phyloP scores from a whole-genome alignment of 2,329 filamentous ascomycete species.

The Neopestalotiopsis sp. region DNA sequence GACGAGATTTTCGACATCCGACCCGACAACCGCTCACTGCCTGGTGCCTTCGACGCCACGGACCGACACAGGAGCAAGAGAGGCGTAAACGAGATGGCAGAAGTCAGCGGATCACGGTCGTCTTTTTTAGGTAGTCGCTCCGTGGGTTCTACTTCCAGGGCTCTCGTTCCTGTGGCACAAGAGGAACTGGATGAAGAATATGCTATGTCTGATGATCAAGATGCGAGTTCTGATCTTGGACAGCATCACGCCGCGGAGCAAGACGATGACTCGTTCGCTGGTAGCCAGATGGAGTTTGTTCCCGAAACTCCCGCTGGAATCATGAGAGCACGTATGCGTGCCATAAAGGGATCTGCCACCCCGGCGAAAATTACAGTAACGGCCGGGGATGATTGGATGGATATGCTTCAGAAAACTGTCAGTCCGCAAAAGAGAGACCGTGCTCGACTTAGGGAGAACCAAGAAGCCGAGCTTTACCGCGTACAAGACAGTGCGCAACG shows the following conservation, averaged over 20 bases:
- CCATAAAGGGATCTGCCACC: conserved; percentile 63
- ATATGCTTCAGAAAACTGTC: conserved; percentile 91
- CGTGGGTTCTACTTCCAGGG: conserved; percentile 76
- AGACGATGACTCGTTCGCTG: conserved; percentile 60
- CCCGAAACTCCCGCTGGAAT: conserved; percentile 64
- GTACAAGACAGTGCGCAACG: conserved; percentile 34
- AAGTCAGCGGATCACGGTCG: conserved; percentile 51
- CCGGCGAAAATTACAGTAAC: conserved; percentile 65
- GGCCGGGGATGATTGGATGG: conserved; percentile 86
- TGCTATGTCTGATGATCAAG: conserved; percentile 72
- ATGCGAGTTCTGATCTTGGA: conserved; percentile 79
- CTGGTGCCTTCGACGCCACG: conserved; percentile 78
- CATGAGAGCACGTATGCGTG: conserved; percentile 67
- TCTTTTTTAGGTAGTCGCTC: conserved; percentile 96
- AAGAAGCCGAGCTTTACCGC: conserved; percentile 65
- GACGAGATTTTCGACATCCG: conserved; percentile 63
- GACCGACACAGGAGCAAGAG: conserved; percentile 62
- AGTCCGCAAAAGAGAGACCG: conserved; percentile 93
- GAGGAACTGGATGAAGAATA: conserved; percentile 78
- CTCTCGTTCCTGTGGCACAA: conserved; percentile 65
- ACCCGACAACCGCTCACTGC: conserved; percentile 59
- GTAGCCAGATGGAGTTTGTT: conserved; percentile 50
- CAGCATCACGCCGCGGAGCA: conserved; percentile 80
- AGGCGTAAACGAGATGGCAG: conserved; percentile 50
- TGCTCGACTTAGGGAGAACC: conserved; percentile 65